A percentile compares a stretch with the other conserved stretches of the same genome.
Evolutionary conservation across 139 green algal species (phyloP).

Genomic region (Tetratostichococcus sp.): DNA sequence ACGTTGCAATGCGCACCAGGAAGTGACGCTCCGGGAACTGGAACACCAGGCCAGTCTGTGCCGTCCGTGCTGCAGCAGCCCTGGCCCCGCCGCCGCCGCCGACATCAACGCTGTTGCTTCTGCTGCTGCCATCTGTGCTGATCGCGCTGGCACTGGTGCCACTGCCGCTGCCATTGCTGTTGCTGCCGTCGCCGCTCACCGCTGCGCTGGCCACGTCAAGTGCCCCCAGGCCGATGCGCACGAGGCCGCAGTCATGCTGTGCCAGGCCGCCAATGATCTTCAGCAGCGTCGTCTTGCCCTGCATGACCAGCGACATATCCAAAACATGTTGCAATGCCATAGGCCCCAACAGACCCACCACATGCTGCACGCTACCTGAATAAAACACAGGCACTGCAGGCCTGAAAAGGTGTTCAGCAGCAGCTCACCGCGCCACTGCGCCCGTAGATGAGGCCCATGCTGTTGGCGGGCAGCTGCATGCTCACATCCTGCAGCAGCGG

Average conservation of each 20-base stretch:
- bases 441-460: conserved; percentile 78
- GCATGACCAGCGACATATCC: no score
- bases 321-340: no score
- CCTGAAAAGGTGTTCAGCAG: no score
- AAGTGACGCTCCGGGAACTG: conserved; percentile 97
- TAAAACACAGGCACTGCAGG: no score
- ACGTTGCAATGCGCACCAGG: conserved; percentile 28
- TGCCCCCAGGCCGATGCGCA: not conserved
- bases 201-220: not conserved
- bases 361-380: no score
- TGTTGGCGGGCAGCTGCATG: conserved; percentile 61
- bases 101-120: not conserved
- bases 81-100: not conserved
- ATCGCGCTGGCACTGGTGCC: not conserved
- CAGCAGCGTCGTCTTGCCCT: conserved; percentile 88
- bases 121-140: not conserved
- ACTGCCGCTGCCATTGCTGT: not conserved
- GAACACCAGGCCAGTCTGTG: conserved; percentile 82
- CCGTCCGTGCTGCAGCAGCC: conserved; percentile 15
- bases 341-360: no score
- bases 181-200: not conserved
- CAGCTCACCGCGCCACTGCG: conserved; percentile 46
- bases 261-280: conserved; percentile 45
- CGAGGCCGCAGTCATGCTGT: conserved; percentile 4
- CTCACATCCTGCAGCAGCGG: conserved; percentile 63